Base-by-base conservation (phyloP, 768 basidiomycete genomes). In the Saitozyma podzolica region DNA sequence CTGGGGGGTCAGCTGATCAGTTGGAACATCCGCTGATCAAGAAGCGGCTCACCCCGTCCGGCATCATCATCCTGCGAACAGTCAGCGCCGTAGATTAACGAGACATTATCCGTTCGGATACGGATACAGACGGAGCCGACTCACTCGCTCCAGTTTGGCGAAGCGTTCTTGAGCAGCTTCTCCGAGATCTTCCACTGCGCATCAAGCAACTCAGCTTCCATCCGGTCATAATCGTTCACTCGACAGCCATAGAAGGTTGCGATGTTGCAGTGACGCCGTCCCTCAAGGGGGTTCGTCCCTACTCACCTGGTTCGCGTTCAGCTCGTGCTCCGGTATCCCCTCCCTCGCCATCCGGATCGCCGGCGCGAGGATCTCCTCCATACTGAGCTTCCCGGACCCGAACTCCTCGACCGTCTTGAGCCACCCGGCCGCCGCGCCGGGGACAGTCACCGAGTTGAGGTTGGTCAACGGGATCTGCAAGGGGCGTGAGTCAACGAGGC, bases 401-500 rank as follows among this genome's bases (percentile, higher is more conserved):
- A 96, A 86, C 45, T 82, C 81, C 63, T 90, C 85, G 41, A 97
- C 83, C 0, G 92, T 90, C 78, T 97, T 96, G 16, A 90, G 83
- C 94, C 95, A 98, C 14, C 92, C 92, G 41, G 92, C 90, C 3
- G 94, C 91, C n/a, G 90, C 89, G 55, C 95, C 93, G 85, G 74
- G 69, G 37, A 81, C 74, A 20, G 73, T 79, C n/a, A 92, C 91
- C n/a, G 89, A 84, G 76, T 96, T 96, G 47, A 95, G 81, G 78
- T 95, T 87, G 7, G 85, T 87, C 11, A 85, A 80, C 2, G 93
- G 92, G 65, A 99, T 93, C 42, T 84, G 79, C 17, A 42, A 41
- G 19, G 16, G 11, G 45, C 11, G 45, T 17, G 45, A 13, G 6
- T 47, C 45, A 11, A 11, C 45, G 45, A 2, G 45, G 45, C 1